Evolutionary conservation across 2,329 filamentous ascomycete species (phyloP).

Genomic region (Stagonosporopsis cucurbitacearum): DNA sequence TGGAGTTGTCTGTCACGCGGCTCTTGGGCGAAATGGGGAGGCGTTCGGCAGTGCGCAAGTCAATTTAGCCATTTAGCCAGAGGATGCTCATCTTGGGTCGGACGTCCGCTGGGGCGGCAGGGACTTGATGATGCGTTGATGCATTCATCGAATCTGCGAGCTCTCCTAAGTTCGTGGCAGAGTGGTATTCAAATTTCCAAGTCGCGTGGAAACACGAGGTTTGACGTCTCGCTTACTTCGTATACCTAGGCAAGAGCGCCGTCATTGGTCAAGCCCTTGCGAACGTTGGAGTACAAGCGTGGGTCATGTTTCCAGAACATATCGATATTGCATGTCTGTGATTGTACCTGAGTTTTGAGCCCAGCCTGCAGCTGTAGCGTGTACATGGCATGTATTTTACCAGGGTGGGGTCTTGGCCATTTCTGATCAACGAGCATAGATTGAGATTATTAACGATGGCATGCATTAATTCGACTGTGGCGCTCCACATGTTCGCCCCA

Average conservation of each 20-base stretch:
- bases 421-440: no score
- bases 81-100: neutral
- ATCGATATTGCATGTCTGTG: neutral
- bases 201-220: neutral
- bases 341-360: neutral
- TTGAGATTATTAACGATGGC: no score
- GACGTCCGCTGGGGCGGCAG: neutral
- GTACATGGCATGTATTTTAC: neutral
- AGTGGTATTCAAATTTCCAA: no score
- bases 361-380: neutral
- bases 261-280: no score
- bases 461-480: no score
- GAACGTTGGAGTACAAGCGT: neutral
- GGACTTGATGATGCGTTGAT: neutral
- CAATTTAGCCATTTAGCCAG: conserved; percentile 2
- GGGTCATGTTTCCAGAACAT: neutral
- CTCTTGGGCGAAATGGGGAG: neutral
- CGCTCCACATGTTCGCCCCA: neutral
- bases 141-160: neutral
- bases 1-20: neutral
- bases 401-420: neutral
- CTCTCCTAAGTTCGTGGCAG: no score
- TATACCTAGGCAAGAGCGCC: no score
- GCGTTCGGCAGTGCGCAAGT: neutral
- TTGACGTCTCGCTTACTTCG: no score